Evolutionary conservation across 495 filamentous ascomycete species (phyloP).

Genomic region (Cercophora scortea): DNA sequence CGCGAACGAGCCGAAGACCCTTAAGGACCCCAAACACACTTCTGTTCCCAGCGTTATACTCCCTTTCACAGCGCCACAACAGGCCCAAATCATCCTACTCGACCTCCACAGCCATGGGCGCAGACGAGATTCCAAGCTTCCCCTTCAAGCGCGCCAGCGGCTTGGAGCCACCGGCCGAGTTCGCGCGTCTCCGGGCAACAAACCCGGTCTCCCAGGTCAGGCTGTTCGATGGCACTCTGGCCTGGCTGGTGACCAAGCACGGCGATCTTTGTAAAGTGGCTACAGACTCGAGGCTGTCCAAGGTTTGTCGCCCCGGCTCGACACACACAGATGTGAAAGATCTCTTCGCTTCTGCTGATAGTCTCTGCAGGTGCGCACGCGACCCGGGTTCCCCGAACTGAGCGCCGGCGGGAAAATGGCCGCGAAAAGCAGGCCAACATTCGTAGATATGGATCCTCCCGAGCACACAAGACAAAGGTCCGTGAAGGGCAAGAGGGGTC

Average conservation of each 20-base stretch:
- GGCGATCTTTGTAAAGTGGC: slow-evolving; percentile 34
- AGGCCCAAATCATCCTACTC: background rate
- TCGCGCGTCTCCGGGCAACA: slow-evolving; percentile 27
- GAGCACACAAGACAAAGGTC: slow-evolving; percentile 30
- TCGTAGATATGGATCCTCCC: slow-evolving; percentile 43
- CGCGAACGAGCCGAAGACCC: too few species aligned
- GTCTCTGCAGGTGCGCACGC: slow-evolving; percentile 21
- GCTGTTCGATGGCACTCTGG: slow-evolving; percentile 34
- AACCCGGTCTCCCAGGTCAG: slow-evolving; percentile 35
- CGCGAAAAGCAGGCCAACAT: slow-evolving; percentile 36
- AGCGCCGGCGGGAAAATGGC: slow-evolving; percentile 30
- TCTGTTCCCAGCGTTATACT: too few species aligned
- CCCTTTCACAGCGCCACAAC: background rate
- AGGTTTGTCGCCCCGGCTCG: slow-evolving; percentile 8
- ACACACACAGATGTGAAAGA: background rate
- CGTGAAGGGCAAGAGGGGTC: background rate
- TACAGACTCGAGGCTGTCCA: slow-evolving; percentile 32
- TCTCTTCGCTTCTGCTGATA: background rate
- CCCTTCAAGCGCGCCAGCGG: slow-evolving; percentile 35
- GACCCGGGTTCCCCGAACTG: slow-evolving; percentile 40
- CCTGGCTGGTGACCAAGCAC: slow-evolving; percentile 41
- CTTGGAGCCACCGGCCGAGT: slow-evolving; percentile 34
- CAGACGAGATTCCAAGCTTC: slow-evolving; percentile 16
- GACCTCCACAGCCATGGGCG: background rate
- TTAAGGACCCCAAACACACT: too few species aligned